Evolutionary conservation across 805 yeast genomes (phyloP).

Genomic region (Zygoascus ofunaensis): DNA sequence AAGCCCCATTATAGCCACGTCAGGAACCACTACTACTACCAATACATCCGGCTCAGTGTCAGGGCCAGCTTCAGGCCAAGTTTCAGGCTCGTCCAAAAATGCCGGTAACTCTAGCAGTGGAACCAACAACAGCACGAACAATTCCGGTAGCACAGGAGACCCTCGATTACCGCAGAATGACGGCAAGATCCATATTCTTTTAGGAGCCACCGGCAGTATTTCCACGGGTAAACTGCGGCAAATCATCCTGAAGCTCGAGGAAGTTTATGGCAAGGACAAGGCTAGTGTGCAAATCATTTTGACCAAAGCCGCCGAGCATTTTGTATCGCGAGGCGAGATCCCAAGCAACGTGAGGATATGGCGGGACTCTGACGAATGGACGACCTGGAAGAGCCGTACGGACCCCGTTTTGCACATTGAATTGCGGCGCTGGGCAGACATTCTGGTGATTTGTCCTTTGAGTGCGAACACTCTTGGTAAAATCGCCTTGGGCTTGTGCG

Average conservation of each 20-base stretch:
- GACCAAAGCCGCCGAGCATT: slow-evolving; percentile 80
- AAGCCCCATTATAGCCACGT: slow-evolving; percentile 3
- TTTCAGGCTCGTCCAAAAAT: background rate
- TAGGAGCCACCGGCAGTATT: slow-evolving; percentile 85
- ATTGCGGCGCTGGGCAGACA: slow-evolving; percentile 93
- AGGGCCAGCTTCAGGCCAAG: background rate
- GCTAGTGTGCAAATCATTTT: slow-evolving; percentile 79
- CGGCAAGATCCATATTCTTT: slow-evolving; percentile 73
- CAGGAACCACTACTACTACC: background rate
- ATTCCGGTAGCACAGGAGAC: slow-evolving; percentile 42
- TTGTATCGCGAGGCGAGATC: slow-evolving; percentile 45
- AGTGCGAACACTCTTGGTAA: slow-evolving; percentile 90
- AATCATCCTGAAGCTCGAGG: slow-evolving; percentile 72
- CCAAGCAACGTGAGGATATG: slow-evolving; percentile 73
- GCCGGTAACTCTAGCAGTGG: background rate
- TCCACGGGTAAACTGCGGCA: slow-evolving; percentile 73
- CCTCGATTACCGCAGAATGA: slow-evolving; percentile 70
- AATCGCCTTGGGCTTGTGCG: slow-evolving; percentile 84
- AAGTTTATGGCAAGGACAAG: slow-evolving; percentile 63
- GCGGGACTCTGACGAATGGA: slow-evolving; percentile 95
- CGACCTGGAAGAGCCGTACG: slow-evolving; percentile 65
- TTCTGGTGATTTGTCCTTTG: slow-evolving; percentile 84
- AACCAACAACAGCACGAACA: background rate
- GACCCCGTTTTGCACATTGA: slow-evolving; percentile 96
- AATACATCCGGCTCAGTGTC: slow-evolving; percentile 2